These are phyloP conservation scores for Solanum boliviense DNA, from an alignment of 257 asterid genomes.

Conservation along the genomic window DNA sequence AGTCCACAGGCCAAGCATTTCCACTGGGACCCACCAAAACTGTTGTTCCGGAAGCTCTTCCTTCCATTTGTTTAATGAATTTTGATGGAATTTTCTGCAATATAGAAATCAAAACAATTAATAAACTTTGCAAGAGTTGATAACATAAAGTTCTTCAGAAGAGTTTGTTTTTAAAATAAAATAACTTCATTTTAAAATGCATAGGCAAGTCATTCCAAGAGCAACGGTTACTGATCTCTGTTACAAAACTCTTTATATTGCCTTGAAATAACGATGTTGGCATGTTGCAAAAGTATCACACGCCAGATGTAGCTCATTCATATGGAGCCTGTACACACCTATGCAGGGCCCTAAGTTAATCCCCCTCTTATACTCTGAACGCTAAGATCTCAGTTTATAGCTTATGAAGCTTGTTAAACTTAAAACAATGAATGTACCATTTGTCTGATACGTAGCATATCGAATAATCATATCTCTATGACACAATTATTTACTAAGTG, in stretches of 20 bases:
- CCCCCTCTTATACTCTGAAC: background rate
- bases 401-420: background rate
- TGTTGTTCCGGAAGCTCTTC: constrained; percentile 13
- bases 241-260: background rate
- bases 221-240: background rate
- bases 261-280: background rate
- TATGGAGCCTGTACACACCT: background rate
- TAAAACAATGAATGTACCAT: background rate
- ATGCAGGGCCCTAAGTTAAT: background rate
- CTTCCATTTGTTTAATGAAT: constrained; percentile 43
- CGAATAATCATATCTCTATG: background rate
- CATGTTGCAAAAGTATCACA: background rate
- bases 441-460: background rate
- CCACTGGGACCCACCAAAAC: constrained; percentile 46
- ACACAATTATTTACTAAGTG: background rate
- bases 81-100: constrained; percentile 58
- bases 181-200: background rate
- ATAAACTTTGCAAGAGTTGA: background rate
- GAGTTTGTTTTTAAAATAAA: background rate
- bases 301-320: background rate
- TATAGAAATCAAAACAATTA: background rate
- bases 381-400: background rate
- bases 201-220: background rate
- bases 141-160: background rate
- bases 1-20: constrained; percentile 27